Percentiles rank a stretch among this genome's conserved stretches.
Conservation (phyloP, 306 rosid genomes). For the Boehmeria nivea region DNA sequence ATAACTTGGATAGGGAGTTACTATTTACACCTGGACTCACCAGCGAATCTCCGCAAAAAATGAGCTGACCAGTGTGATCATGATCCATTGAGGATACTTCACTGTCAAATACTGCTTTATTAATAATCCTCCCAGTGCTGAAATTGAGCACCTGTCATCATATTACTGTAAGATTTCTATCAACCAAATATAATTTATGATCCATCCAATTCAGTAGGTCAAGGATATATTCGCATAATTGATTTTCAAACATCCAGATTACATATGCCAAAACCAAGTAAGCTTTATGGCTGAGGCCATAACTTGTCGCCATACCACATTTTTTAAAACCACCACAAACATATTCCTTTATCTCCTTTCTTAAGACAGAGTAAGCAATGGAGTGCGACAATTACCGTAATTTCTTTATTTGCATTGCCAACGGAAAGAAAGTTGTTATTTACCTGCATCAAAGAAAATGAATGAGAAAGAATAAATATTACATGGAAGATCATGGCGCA, state of each 20-base stretch:
- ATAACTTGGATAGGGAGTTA: too few relatives aligned
- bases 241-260: too few relatives aligned
- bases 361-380: constrained; percentile 1
- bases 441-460: constrained; percentile 57
- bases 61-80: constrained; percentile 82
- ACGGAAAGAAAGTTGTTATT: constrained; percentile 95
- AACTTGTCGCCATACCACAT: too few relatives aligned
- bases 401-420: constrained; percentile 87
- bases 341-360: too few relatives aligned
- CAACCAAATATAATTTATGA: too few relatives aligned
- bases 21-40: constrained; percentile 36
- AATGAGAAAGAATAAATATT: not conserved
- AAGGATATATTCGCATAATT: too few relatives aligned
- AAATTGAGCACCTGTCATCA: constrained; percentile 72
- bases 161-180: not conserved
- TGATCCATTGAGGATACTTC: constrained; percentile 90
- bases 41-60: constrained; percentile 80
- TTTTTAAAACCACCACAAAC: too few relatives aligned
- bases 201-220: too few relatives aligned
- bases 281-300: too few relatives aligned
- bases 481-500: too few relatives aligned
- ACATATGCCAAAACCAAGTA: constrained; percentile 1
- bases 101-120: constrained; percentile 61
- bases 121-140: constrained; percentile 90
- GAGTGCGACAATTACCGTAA: constrained; percentile 49